Base-by-base conservation (phyloP, 139 green algal species). In the Tetradesmus lagerheimii region DNA sequence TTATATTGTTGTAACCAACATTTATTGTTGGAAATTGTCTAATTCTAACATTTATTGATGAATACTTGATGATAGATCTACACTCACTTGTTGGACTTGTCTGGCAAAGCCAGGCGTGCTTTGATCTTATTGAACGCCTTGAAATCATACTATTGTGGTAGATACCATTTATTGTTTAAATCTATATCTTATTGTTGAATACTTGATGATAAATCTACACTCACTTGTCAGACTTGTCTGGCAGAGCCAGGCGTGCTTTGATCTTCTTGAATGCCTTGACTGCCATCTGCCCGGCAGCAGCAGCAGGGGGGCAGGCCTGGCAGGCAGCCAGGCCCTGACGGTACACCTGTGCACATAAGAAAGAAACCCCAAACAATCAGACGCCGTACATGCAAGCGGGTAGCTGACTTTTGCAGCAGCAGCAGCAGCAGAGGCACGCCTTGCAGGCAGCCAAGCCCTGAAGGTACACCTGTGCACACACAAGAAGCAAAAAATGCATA, bases 231-330 rank as follows among this genome's bases (percentile, higher is more conserved):
- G 62, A 27, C 38, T 64, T 62, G 64, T 80, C 83, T 20, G 83
- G 83, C 62, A 88, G 38, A 34, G 83, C 83, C 12, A 88, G 37
- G 25, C 83, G 62, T 2, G 25, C 38, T 16, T 88, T 88, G 38
- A 88, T 80, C 64, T 41, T 62, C 38, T 88, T 88, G 41, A 88
- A 88, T 2, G 83, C 62, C 38, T 80, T 80, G 9, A 88, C 64
- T 37, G 83, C 83, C 41, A 88, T 50, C 16, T 37, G n/a, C 0
- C 64, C 47, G 1, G 83, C 83, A 80, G 83, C 83, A 38, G 25
- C 64, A 43, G 83, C 41, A 29, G n/a, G 37, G 2, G 64, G 83
- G 29, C 37, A 41, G 64, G 64, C 64, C 8, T n/a, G 31, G n/a
- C 83, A 88, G 27, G 83, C 83, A 2, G 37, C 57, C 35, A 87